Evolutionary conservation across 306 rosid species (phyloP).

Genomic region (Gleditsia sinensis): DNA sequence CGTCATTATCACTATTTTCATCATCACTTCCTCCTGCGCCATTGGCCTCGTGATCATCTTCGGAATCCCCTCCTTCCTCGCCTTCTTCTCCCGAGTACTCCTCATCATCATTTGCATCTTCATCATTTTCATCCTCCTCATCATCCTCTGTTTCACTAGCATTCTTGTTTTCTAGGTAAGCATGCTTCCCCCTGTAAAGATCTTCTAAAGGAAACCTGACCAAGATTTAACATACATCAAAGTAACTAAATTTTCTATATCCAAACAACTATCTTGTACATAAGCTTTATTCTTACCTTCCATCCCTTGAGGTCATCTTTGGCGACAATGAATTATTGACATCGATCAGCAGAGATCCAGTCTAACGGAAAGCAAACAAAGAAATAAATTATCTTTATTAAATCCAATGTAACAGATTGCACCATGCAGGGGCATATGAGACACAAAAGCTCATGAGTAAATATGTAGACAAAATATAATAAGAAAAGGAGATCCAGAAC

Average conservation of each 20-base stretch:
- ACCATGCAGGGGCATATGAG: not conserved
- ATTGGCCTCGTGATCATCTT: slow-evolving; percentile 56
- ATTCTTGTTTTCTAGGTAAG: slow-evolving; percentile 52
- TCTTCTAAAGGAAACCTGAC: slow-evolving; percentile 56
- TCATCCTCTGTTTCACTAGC: slow-evolving; percentile 61
- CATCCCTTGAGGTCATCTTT: slow-evolving; percentile 44
- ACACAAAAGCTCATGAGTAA: not conserved
- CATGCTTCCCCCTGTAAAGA: slow-evolving; percentile 35
- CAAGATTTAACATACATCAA: slow-evolving; percentile 8
- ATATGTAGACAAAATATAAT: not conserved
- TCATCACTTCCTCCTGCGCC: slow-evolving; percentile 65
- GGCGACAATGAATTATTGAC: slow-evolving; percentile 26
- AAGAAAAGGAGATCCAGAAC: not conserved
- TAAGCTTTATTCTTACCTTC: slow-evolving; percentile 49
- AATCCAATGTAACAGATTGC: slow-evolving; percentile 1
- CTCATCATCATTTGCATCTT: slow-evolving; percentile 44
- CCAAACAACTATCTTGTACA: not conserved
- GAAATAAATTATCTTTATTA: slow-evolving; percentile 19
- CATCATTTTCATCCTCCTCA: slow-evolving; percentile 40
- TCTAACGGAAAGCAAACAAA: slow-evolving; percentile 40
- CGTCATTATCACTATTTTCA: slow-evolving; percentile 49
- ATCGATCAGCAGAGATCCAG: slow-evolving; percentile 52
- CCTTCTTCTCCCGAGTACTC: slow-evolving; percentile 55
- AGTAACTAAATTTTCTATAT: not conserved
- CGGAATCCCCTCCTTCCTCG: slow-evolving; percentile 53